phyloP scores from a whole-genome alignment of 2,329 filamentous ascomycete genomes.

The Fusarium tuaranense region DNA sequence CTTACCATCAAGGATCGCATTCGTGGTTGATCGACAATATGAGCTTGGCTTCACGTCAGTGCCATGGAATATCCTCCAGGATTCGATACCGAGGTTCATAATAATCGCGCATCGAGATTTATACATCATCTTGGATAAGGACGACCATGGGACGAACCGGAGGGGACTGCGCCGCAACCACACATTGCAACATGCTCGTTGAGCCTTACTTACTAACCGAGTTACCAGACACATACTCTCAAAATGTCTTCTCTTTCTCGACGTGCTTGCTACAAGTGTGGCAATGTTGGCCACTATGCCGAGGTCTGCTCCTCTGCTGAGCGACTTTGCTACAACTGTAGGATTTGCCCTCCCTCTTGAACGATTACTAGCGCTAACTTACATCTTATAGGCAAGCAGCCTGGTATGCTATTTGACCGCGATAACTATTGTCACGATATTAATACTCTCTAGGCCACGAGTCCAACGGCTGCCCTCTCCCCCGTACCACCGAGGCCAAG shows the following conservation, averaged over 20 bases:
- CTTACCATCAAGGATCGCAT: background rate
- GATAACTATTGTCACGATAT: background rate
- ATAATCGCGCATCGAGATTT: constrained; percentile 1
- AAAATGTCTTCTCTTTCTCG: constrained; percentile 84
- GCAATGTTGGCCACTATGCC: constrained; percentile 82
- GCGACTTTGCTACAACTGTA: constrained; percentile 99
- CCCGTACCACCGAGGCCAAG: constrained; percentile 97
- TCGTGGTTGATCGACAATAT: background rate
- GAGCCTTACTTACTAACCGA: constrained; percentile 17
- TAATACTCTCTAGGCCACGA: constrained; percentile 75
- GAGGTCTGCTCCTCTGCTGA: constrained; percentile 98
- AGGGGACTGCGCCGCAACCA: constrained; percentile 6
- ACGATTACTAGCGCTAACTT: constrained; percentile 31
- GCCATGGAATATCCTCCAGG: background rate
- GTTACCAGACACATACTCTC: constrained; percentile 36
- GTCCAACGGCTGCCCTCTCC: constrained; percentile 96
- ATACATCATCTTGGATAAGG: background rate
- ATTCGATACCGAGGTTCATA: background rate
- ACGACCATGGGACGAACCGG: background rate
- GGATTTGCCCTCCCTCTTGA: constrained; percentile 21
- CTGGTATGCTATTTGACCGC: constrained; percentile 61
- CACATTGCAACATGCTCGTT: background rate
- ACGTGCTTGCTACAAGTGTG: constrained; percentile 86
- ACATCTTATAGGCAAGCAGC: constrained; percentile 76
- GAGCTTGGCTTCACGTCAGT: background rate